Evolutionary conservation across 2,329 filamentous ascomycete genomes (phyloP).

Genomic region (Diplodia mutila): DNA sequence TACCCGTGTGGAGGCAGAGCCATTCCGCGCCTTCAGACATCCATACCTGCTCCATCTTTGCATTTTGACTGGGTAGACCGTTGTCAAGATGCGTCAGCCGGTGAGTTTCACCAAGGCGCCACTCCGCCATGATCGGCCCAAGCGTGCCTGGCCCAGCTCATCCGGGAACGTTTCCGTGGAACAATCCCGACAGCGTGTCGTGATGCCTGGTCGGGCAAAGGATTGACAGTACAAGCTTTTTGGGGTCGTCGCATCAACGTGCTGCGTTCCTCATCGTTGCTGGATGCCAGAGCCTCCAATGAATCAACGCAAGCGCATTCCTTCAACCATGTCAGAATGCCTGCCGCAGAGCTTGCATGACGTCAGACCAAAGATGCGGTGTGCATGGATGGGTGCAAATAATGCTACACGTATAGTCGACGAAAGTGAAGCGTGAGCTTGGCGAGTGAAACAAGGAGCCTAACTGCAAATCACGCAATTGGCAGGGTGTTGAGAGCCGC

Average conservation of each 20-base stretch:
- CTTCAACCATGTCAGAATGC: background rate
- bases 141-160: background rate
- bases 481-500: background rate
- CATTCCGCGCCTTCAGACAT: too few relatives aligned
- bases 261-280: background rate
- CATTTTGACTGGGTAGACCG: background rate
- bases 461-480: background rate
- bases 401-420: conserved; percentile 6
- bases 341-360: background rate
- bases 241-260: background rate
- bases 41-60: background rate
- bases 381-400: background rate
- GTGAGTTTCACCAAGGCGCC: conserved; percentile 8
- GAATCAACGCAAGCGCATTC: conserved; percentile 8
- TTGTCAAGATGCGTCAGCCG: background rate
- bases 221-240: background rate
- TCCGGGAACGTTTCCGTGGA: background rate
- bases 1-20: background rate
- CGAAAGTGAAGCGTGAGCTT: conserved; percentile 1
- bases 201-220: background rate
- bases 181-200: background rate
- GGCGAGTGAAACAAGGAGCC: background rate
- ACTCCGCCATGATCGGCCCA: background rate
- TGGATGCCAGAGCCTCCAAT: background rate
- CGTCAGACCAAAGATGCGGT: conserved; percentile 20